phyloP scores from a whole-genome alignment of 495 filamentous ascomycete species.

The Choiromyces venosus region DNA sequence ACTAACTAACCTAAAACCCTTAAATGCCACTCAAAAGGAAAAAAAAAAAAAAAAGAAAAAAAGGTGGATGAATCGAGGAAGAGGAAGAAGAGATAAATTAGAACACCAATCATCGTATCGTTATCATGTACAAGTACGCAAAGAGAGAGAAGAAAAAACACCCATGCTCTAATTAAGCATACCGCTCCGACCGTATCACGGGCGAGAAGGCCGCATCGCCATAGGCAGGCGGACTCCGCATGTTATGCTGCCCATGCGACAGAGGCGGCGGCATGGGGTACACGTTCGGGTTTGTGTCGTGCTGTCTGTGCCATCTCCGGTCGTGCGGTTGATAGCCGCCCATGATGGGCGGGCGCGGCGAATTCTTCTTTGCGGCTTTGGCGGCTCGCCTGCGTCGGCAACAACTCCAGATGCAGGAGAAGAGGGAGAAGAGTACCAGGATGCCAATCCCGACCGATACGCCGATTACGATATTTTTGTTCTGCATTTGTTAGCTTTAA shows the following conservation, averaged over 20 bases:
- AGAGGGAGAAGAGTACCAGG: conserved; percentile 58
- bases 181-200: conserved; percentile 24
- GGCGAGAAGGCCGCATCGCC: conserved; percentile 10
- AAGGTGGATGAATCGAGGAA: too few relatives aligned
- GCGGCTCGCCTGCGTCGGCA: conserved; percentile 47
- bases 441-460: conserved; percentile 61
- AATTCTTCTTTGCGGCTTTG: conserved; percentile 24
- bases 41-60: conserved; percentile 5
- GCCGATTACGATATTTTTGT: conserved; percentile 73
- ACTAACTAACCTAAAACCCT: not conserved
- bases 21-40: not conserved
- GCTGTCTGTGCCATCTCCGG: conserved; percentile 24
- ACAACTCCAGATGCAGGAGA: conserved; percentile 55
- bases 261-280: conserved; percentile 23
- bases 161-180: conserved; percentile 32
- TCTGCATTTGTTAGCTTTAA: conserved; percentile 41
- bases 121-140: conserved; percentile 31
- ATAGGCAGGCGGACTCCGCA: conserved; percentile 5
- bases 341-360: conserved; percentile 30
- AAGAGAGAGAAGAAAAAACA: too few relatives aligned
- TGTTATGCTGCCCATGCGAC: conserved; percentile 10
- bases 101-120: not conserved
- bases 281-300: conserved; percentile 1
- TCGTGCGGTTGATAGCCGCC: conserved; percentile 15
- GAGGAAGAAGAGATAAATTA: not conserved